Evolutionary conservation across 1,284 basidiomycete species (phyloP), one percentile per base, ranked within the genome.

Genomic region (Irpex sp.): DNA sequence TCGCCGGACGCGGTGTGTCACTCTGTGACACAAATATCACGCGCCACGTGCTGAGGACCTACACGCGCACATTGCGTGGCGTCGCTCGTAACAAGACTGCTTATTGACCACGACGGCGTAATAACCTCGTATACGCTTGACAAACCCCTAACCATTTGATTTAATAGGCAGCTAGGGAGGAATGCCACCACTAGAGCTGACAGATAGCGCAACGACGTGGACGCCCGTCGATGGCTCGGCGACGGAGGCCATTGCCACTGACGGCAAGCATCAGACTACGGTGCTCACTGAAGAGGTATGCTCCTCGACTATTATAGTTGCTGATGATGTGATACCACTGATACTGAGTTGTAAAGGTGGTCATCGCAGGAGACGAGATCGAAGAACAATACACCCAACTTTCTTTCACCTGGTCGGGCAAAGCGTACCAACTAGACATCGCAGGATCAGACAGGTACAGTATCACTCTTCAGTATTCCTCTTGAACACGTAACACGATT

Each of bases 381-480:
- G 31, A 58, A 19, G 76, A 72, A 61, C 63, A 68, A 57, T 90
- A 87, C 86, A 79, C 85, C 39, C 78, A 82, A n/a, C 75, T 91
- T 17, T 78, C 79, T 36, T 89, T 90, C 70, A 82, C 81, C 7
- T 90, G 88, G 87, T 78, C 82, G 13, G 85, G 86, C 19, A 86
- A 86, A 68, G 69, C 79, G 1, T 88, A 82, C 68, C 76, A 73
- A 31, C 67, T 90, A 58, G 78, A 84, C 58, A 77, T 91, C n/a
- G 87, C 88, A 17, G 88, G 89, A 63, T 88, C 86, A 19, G 89
- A 92, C 72, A 84, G 89, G 89, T 88, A 64, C 54, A 70, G n/a
- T 54, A 35, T 49, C n/a, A 2, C 6, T 58, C 21, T 33, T 31
- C 7, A 35, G 55, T 36, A 0, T 26, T 26, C 4, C 26, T 26